Conservation (phyloP, 768 basidiomycete genomes). For the Cantharellus cinnabarinus region DNA sequence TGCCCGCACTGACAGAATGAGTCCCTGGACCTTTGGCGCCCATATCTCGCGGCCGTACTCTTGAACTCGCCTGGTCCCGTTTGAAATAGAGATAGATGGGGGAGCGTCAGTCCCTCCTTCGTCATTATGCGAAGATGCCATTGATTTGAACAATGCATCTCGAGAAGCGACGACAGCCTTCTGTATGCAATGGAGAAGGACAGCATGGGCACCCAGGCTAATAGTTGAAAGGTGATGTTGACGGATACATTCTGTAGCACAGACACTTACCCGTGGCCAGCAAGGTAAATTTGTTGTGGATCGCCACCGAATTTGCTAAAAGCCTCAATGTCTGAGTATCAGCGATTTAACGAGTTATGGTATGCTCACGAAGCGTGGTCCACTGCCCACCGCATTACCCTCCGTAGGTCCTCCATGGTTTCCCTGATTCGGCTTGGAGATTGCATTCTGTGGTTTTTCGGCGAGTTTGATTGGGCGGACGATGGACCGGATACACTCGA, state of each 20-base stretch:
- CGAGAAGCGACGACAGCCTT: slow-evolving; percentile 8
- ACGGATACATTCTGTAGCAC: not conserved
- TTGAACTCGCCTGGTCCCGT: slow-evolving; percentile 8
- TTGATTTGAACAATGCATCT: not conserved
- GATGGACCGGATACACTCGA: not conserved
- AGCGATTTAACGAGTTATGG: not conserved
- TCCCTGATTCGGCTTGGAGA: slow-evolving; percentile 3
- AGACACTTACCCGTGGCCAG: slow-evolving; percentile 7
- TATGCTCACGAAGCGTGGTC: not conserved
- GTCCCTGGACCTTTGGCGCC: slow-evolving; percentile 8
- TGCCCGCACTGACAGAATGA: slow-evolving; percentile 9
- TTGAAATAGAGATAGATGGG: slow-evolving; percentile 5
- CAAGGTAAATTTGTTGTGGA: slow-evolving; percentile 5
- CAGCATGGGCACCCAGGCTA: slow-evolving; percentile 9
- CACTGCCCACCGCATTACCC: slow-evolving; percentile 6
- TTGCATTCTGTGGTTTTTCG: not conserved
- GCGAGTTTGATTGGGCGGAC: no score
- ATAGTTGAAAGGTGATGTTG: not conserved
- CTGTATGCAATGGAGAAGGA: slow-evolving; percentile 9
- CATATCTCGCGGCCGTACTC: slow-evolving; percentile 7
- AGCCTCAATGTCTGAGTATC: not conserved
- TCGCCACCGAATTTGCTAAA: slow-evolving; percentile 9
- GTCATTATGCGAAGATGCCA: not conserved
- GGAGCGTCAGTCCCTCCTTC: not conserved
- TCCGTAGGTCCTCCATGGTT: slow-evolving; percentile 4